Percentiles rank a stretch among this genome's conserved stretches.
Conservation (phyloP, 163 green algal genomes). For the Scenedesmus sp. region DNA sequence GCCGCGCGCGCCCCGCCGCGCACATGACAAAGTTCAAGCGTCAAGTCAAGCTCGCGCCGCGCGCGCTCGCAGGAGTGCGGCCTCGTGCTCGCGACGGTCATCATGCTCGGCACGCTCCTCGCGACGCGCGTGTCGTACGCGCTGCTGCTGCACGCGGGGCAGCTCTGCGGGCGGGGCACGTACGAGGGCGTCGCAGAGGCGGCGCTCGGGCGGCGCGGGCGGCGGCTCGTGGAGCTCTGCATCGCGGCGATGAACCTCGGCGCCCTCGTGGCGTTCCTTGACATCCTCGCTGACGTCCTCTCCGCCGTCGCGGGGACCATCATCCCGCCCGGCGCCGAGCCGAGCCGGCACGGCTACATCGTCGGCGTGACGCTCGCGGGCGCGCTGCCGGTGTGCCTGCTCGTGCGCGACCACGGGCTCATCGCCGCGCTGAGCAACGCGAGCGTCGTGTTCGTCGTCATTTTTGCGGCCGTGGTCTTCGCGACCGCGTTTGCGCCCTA, state of each 20-base stretch:
- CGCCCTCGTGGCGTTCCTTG: conserved; percentile 80
- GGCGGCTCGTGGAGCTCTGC: conserved; percentile 53
- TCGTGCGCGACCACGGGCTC: conserved; percentile 69
- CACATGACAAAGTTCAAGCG: no score
- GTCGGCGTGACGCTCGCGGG: conserved; percentile 69
- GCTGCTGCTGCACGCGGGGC: conserved; percentile 74
- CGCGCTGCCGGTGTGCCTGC: conserved; percentile 71
- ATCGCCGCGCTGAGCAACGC: conserved; percentile 67
- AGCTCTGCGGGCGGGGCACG: conserved; percentile 65
- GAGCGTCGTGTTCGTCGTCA: conserved; percentile 73
- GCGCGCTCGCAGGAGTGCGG: conserved; percentile 78
- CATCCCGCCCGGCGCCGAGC: conserved; percentile 83
- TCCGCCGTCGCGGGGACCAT: conserved; percentile 76
- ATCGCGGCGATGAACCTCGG: conserved; percentile 65
- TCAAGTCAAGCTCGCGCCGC: no score
- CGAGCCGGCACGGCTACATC: conserved; percentile 71
- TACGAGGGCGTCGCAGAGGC: conserved; percentile 76
- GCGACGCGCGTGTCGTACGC: conserved; percentile 73
- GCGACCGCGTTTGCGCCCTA: conserved; percentile 51
- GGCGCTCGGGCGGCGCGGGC: conserved; percentile 49
- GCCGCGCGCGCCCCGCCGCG: no score
- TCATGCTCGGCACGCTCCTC: conserved; percentile 74
- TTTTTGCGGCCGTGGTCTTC: conserved; percentile 70
- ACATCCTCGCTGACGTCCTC: conserved; percentile 84
- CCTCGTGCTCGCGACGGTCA: conserved; percentile 69